These are phyloP conservation scores for Fusarium sp. DNA, from an alignment of 2,329 filamentous ascomycete genomes.

Conservation along the genomic window DNA sequence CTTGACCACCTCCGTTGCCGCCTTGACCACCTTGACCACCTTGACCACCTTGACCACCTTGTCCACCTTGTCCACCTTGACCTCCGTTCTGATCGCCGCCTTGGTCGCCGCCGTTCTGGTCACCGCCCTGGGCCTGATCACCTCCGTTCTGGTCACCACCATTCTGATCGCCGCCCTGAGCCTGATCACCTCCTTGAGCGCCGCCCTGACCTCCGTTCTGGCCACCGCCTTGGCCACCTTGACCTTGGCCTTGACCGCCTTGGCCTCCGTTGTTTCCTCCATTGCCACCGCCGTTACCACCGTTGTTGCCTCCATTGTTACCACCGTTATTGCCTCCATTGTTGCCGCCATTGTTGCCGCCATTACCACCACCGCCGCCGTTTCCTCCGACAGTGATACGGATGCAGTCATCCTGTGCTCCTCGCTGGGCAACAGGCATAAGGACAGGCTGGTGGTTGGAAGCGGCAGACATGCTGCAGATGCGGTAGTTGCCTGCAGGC, in stretches of 20 bases:
- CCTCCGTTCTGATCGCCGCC: constrained; percentile 30
- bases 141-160: constrained; percentile 2
- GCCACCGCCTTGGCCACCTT: constrained; percentile 6
- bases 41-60: constrained; percentile 16
- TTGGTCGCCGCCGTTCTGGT: constrained; percentile 13
- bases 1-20: constrained; percentile 5
- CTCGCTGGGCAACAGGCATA: constrained; percentile 75
- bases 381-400: constrained; percentile 65
- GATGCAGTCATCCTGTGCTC: constrained; percentile 73
- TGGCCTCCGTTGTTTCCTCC: constrained; percentile 10
- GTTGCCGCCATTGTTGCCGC: constrained; percentile 29
- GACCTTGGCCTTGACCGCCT: constrained; percentile 12
- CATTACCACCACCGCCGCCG: constrained; percentile 31
- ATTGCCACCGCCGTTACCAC: neutral
- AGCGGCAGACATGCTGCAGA: constrained; percentile 72
- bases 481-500: constrained; percentile 70
- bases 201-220: constrained; percentile 24
- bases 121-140: constrained; percentile 11
- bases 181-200: constrained; percentile 23
- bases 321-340: constrained; percentile 28
- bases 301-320: constrained; percentile 18
- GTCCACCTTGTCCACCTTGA: constrained; percentile 11
- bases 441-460: constrained; percentile 74
- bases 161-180: constrained; percentile 17
- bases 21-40: constrained; percentile 24